Base-by-base conservation (phyloP, 2,329 filamentous ascomycete species). In the Neonectria faginata region DNA sequence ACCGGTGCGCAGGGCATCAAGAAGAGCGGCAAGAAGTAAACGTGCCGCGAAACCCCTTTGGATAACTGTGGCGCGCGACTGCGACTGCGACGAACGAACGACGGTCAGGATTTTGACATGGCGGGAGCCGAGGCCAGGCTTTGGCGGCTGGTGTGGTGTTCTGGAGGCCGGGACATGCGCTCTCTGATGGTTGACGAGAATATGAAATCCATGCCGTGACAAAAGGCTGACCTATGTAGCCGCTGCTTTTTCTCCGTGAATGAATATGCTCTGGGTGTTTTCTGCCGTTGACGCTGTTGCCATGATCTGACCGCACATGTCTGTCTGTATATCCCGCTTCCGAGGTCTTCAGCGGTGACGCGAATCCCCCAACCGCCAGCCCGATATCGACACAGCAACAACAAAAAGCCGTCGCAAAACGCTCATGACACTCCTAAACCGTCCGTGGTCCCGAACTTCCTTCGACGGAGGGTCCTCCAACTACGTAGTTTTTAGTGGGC, bases 1-100 rank as follows among this genome's bases (percentile, higher is more conserved):
- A 91, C 89, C 33, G 94, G 93, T 36, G 81, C 86, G 53, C 93
- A 97, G 82, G 94, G 93, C 67, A 97, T 98, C 85, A 97, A 97
- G 90, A 97, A 97, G 89, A 96, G 92, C 67, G 94, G 94, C 81
- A 97, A 97, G 92, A 97, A 97, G 90, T 97, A 86, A 82, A 74
- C 50, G 57, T 53, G 36, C 57, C 39, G n/a, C 39, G 25, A n/a
- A n/a, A 9, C 39, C 14, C 33, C 9, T 29, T 48, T 56, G 52
- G 27, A 48, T 20, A 41, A 41, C 22, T 41, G 36, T 11, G 61
- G 62, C 14, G n/a, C 53, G 41, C 25, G 62, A 45, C 33, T 61
- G 51, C 36, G 20, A 20, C 20, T 2, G n/a, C n/a, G 45, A 39
- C 36, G 53, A 50, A 64, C 36, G 53, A 50, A 63, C 52, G 64